Evolutionary conservation across 805 yeast species (phyloP).

Genomic region (Candida fluviatilis): DNA sequence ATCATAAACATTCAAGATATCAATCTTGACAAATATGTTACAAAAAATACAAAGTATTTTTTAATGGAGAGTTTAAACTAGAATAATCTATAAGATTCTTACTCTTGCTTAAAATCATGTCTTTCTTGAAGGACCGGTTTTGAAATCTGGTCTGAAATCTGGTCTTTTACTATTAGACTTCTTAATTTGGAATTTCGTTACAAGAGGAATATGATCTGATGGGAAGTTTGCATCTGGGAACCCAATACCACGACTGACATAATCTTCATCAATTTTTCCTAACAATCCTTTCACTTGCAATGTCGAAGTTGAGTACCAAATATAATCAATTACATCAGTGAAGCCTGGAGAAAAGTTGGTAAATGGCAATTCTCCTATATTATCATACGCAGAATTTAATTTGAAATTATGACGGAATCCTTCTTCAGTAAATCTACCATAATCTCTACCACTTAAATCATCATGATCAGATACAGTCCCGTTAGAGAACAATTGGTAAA

Average conservation of each 20-base stretch:
- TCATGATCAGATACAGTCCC: constrained; percentile 76
- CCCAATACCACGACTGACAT: constrained; percentile 75
- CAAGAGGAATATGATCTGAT: constrained; percentile 89
- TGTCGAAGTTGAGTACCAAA: constrained; percentile 87
- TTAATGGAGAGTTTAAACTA: no score
- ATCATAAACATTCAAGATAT: neutral
- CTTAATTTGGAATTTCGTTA: constrained; percentile 71
- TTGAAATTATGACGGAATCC: constrained; percentile 82
- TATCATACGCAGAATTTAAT: constrained; percentile 79
- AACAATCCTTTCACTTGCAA: constrained; percentile 80
- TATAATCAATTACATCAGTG: constrained; percentile 89
- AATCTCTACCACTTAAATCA: constrained; percentile 82
- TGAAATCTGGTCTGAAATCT: constrained; percentile 44
- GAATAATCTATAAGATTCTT: no score
- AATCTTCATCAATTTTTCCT: constrained; percentile 79
- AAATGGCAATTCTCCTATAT: constrained; percentile 86
- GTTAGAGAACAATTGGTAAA: constrained; percentile 79
- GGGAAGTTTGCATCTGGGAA: constrained; percentile 93
- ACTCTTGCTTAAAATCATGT: constrained; percentile 26
- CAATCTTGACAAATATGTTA: neutral
- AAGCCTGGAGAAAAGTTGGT: constrained; percentile 93
- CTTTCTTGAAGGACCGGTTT: constrained; percentile 38
- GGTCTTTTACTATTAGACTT: constrained; percentile 35
- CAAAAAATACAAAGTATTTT: constrained; percentile 1
- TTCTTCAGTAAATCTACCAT: constrained; percentile 85